Evolutionary conservation across 495 filamentous ascomycete genomes (phyloP).

Genomic region (Penicillium nucicola): DNA sequence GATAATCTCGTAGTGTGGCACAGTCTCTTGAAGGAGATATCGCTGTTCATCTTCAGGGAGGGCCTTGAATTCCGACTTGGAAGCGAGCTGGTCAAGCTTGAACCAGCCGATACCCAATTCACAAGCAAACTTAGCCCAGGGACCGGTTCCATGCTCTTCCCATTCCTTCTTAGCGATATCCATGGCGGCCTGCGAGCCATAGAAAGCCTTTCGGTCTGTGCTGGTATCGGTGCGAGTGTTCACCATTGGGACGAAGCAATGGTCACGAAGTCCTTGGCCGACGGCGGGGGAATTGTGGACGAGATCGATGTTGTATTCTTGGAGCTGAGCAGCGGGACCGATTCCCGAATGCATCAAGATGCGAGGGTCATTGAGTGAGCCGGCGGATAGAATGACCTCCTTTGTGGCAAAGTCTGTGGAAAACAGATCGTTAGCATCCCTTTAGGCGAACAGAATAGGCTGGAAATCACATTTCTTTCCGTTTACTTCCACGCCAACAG

Average conservation of each 20-base stretch:
- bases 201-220: slow-evolving; percentile 22
- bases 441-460: neutral
- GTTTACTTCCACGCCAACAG: slow-evolving; percentile 45
- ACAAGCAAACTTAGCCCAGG: slow-evolving; percentile 38
- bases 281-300: slow-evolving; percentile 24
- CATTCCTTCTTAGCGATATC: slow-evolving; percentile 43
- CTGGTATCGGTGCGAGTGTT: slow-evolving; percentile 19
- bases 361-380: slow-evolving; percentile 43
- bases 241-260: slow-evolving; percentile 22
- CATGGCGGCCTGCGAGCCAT: slow-evolving; percentile 25
- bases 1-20: slow-evolving; percentile 41
- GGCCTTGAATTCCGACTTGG: slow-evolving; percentile 37
- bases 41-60: slow-evolving; percentile 35
- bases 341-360: slow-evolving; percentile 48
- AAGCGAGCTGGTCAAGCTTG: slow-evolving; percentile 39
- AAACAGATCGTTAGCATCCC: neutral
- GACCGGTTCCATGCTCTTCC: slow-evolving; percentile 42
- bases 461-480: slow-evolving; percentile 18
- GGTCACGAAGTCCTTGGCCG: slow-evolving; percentile 27
- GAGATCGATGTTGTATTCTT: slow-evolving; percentile 22
- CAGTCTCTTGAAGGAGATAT: slow-evolving; percentile 35
- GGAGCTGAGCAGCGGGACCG: slow-evolving; percentile 21
- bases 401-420: slow-evolving; percentile 20
- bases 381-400: slow-evolving; percentile 47
- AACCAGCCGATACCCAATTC: slow-evolving; percentile 50